Evolutionary conservation across 768 basidiomycete species (phyloP).

Genomic region (Leccinum variicolor): DNA sequence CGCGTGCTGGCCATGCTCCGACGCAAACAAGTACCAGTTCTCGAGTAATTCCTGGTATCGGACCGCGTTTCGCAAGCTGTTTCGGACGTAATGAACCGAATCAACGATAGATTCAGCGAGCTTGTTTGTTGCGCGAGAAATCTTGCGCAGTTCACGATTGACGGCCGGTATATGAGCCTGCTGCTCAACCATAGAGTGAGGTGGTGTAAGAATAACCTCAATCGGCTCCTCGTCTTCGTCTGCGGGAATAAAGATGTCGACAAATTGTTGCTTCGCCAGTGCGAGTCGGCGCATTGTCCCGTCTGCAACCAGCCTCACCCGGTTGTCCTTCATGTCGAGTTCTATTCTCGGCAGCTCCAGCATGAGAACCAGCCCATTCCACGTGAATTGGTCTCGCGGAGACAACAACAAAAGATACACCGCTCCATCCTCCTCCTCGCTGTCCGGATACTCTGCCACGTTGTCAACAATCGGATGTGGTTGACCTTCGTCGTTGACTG

Average conservation of each 20-base stretch:
- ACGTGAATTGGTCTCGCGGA: constrained; percentile 81
- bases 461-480: constrained; percentile 40
- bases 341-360: constrained; percentile 72
- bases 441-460: constrained; percentile 38
- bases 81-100: constrained; percentile 84
- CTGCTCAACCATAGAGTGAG: constrained; percentile 63
- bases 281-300: constrained; percentile 76
- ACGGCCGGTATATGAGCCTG: constrained; percentile 91
- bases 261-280: constrained; percentile 74
- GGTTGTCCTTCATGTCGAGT: constrained; percentile 79
- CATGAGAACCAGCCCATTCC: constrained; percentile 87
- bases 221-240: constrained; percentile 61
- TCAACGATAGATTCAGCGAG: constrained; percentile 91
- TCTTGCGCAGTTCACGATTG: constrained; percentile 87
- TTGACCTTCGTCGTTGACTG: constrained; percentile 46
- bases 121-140: constrained; percentile 83
- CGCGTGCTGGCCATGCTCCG: constrained; percentile 90
- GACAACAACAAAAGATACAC: constrained; percentile 85
- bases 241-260: constrained; percentile 55
- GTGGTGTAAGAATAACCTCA: constrained; percentile 39
- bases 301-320: constrained; percentile 90
- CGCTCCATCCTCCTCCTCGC: constrained; percentile 54
- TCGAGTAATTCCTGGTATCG: constrained; percentile 83
- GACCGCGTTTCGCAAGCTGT: constrained; percentile 53
- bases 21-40: constrained; percentile 96